Conservation (phyloP, 2,329 filamentous ascomycete genomes). For the Sphaerulina musiva region DNA sequence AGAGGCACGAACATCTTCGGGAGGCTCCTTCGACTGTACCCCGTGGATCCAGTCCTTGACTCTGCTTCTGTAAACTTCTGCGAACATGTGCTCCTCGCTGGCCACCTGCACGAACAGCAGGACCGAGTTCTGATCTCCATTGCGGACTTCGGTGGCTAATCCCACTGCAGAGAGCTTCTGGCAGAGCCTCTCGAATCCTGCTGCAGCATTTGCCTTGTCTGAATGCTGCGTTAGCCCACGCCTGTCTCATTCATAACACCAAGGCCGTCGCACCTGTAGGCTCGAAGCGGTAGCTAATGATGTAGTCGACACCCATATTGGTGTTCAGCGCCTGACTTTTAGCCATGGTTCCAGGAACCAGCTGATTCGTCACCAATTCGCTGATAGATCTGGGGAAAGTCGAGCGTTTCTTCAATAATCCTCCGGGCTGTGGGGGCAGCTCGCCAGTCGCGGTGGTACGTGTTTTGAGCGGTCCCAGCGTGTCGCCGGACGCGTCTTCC, state of each 20-base stretch:
- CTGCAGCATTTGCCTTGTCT: conserved; percentile 65
- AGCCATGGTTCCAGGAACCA: conserved; percentile 31
- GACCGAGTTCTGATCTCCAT: conserved; percentile 66
- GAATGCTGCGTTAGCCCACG: neutral
- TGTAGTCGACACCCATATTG: conserved; percentile 77
- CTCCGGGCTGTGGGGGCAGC: neutral
- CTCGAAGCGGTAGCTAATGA: conserved; percentile 70
- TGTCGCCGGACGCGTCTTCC: conserved; percentile 13
- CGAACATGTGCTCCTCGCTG: conserved; percentile 65
- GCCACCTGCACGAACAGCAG: conserved; percentile 78
- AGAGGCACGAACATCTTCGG: conserved; percentile 61
- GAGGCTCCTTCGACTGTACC: conserved; percentile 69
- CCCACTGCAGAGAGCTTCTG: conserved; percentile 69
- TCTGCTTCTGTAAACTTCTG: conserved; percentile 72
- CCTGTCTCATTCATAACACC: neutral
- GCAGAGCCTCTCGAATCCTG: conserved; percentile 71
- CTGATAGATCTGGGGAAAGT: conserved; percentile 25
- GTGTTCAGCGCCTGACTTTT: conserved; percentile 35
- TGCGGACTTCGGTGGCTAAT: conserved; percentile 80
- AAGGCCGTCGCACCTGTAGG: conserved; percentile 49
- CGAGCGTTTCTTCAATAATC: conserved; percentile 17
- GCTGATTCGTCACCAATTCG: conserved; percentile 29
- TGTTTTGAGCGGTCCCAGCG: conserved; percentile 10
- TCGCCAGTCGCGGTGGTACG: neutral
- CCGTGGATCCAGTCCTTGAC: conserved; percentile 93